Conservation (phyloP, 140 eudicot genomes). For the Bidens hawaiensis region DNA sequence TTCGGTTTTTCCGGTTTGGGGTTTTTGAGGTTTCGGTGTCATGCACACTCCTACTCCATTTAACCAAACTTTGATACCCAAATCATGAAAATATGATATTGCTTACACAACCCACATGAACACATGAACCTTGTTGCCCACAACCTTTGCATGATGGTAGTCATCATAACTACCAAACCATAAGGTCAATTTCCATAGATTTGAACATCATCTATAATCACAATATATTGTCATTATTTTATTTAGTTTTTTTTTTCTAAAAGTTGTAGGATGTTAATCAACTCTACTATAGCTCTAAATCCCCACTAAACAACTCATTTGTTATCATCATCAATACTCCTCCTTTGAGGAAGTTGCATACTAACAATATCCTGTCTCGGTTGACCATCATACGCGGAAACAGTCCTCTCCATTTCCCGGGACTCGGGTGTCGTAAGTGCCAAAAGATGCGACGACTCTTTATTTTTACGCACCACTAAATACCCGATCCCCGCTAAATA, state of each 20-base stretch:
- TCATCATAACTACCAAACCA: background rate
- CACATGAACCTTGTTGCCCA: background rate
- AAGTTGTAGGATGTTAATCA: conserved; percentile 17
- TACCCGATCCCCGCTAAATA: conserved; percentile 72
- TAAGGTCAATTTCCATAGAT: background rate
- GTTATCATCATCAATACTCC: conserved; percentile 27
- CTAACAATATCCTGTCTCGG: conserved; percentile 79
- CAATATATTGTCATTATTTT: conserved; percentile 2
- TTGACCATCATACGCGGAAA: conserved; percentile 29
- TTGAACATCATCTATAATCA: background rate
- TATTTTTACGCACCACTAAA: conserved; percentile 71
- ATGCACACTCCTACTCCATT: too few relatives aligned
- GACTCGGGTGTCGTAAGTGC: conserved; percentile 57
- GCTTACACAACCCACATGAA: background rate
- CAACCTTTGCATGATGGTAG: background rate
- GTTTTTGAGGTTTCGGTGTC: too few relatives aligned
- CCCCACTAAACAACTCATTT: conserved; percentile 26
- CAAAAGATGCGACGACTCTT: conserved; percentile 57
- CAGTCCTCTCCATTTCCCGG: conserved; percentile 29
- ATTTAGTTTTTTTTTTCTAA: background rate
- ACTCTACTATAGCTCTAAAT: conserved; percentile 11
- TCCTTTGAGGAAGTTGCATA: conserved; percentile 86
- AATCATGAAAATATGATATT: background rate
- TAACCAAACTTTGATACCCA: background rate
- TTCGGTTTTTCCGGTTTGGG: too few relatives aligned